Conservation (phyloP, 164 flowering plant species). For the Vitis riparia region DNA sequence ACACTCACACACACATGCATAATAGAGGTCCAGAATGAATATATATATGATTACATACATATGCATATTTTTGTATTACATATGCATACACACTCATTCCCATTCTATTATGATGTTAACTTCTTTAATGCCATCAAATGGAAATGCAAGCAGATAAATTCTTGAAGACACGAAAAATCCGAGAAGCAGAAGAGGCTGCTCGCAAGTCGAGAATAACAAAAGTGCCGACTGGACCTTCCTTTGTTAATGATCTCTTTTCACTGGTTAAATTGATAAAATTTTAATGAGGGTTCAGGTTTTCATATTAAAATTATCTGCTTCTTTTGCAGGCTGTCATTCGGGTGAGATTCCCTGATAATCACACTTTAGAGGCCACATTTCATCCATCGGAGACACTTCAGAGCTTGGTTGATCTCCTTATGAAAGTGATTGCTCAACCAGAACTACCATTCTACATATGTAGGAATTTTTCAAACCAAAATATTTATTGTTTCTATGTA, state of each 20-base stretch:
- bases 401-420: conserved; percentile 69
- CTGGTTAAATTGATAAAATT: not conserved
- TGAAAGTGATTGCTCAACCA: conserved; percentile 63
- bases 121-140: conserved; percentile 6
- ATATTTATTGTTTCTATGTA: not conserved
- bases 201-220: conserved; percentile 76
- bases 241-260: not conserved
- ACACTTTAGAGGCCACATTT: conserved; percentile 75
- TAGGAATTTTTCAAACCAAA: conserved; percentile 24
- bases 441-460: conserved; percentile 84
- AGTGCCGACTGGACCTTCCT: conserved; percentile 32
- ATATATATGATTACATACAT: no score
- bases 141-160: conserved; percentile 50
- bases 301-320: conserved; percentile 6
- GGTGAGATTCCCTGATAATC: conserved; percentile 88
- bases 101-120: no score
- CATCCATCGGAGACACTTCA: conserved; percentile 84
- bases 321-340: conserved; percentile 64
- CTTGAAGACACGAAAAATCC: conserved; percentile 76
- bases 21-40: no score
- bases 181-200: conserved; percentile 94
- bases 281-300: not conserved
- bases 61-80: no score
- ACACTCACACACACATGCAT: no score
- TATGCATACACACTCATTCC: no score